phyloP scores from a whole-genome alignment of 1,139 yeast species.

The Scheffersomyces lignicola region DNA sequence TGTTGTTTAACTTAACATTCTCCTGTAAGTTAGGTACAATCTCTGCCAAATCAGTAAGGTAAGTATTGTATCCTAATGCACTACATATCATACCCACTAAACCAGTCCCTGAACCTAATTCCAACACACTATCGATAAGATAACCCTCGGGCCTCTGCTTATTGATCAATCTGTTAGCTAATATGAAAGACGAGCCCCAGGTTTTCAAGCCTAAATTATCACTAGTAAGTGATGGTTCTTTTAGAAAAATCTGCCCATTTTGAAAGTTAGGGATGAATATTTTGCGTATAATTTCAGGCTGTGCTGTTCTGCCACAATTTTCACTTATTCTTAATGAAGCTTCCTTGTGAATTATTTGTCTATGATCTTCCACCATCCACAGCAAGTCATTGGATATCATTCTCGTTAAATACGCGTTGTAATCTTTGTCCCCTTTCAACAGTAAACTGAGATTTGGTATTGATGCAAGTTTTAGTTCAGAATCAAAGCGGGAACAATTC shows the following conservation, averaged over 20 bases:
- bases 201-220: conserved; percentile 91
- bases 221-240: conserved; percentile 83
- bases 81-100: conserved; percentile 74
- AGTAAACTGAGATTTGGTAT: conserved; percentile 26
- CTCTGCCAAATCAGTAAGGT: conserved; percentile 76
- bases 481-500: conserved; percentile 34
- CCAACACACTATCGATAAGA: conserved; percentile 54
- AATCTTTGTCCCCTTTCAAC: conserved; percentile 26
- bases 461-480: conserved; percentile 22
- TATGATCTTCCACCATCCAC: conserved; percentile 46
- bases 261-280: conserved; percentile 36
- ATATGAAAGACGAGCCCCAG: conserved; percentile 87
- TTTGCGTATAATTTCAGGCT: conserved; percentile 65
- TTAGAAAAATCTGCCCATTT: conserved; percentile 39
- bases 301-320: conserved; percentile 84
- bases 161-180: conserved; percentile 55
- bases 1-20: conserved; percentile 56
- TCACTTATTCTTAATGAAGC: conserved; percentile 74
- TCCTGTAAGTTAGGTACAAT: conserved; percentile 65
- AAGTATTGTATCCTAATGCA: conserved; percentile 48
- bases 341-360: conserved; percentile 47
- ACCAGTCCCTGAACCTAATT: conserved; percentile 94
- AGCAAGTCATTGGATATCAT: conserved; percentile 57
- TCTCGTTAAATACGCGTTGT: conserved; percentile 63
- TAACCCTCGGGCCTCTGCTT: conserved; percentile 13